phyloP scores from a whole-genome alignment of 148 eudicot species.

The Vaccinium myrtillus region DNA sequence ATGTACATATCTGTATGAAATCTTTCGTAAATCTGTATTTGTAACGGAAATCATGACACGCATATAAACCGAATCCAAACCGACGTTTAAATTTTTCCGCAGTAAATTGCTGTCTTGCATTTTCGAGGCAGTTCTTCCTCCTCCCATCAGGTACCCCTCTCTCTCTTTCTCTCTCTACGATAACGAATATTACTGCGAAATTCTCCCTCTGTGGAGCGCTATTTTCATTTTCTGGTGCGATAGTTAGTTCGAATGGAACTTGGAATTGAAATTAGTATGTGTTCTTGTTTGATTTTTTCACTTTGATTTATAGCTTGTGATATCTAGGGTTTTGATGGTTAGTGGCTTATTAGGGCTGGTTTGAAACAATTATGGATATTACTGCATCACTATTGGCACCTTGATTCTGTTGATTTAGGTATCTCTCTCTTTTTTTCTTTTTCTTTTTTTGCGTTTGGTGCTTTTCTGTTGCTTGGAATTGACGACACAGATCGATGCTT shows the following conservation, averaged over 20 bases:
- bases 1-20: neutral
- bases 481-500: constrained; percentile 5
- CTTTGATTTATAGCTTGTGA: neutral
- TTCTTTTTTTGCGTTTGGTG: neutral
- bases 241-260: neutral
- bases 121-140: constrained; percentile 8
- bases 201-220: neutral
- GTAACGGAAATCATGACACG: neutral
- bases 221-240: neutral
- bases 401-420: constrained; percentile 13
- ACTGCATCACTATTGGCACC: neutral
- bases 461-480: neutral
- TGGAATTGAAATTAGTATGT: neutral
- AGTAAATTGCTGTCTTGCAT: neutral
- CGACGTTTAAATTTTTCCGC: neutral
- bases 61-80: neutral
- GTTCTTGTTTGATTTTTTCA: neutral
- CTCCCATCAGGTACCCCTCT: constrained; percentile 10
- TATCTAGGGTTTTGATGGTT: neutral
- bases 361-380: neutral
- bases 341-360: neutral
- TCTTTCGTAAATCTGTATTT: neutral
- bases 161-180: neutral
- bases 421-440: no score
- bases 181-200: neutral